phyloP scores from a whole-genome alignment of 2,329 filamentous ascomycete species.

The Colletotrichum abscissum region DNA sequence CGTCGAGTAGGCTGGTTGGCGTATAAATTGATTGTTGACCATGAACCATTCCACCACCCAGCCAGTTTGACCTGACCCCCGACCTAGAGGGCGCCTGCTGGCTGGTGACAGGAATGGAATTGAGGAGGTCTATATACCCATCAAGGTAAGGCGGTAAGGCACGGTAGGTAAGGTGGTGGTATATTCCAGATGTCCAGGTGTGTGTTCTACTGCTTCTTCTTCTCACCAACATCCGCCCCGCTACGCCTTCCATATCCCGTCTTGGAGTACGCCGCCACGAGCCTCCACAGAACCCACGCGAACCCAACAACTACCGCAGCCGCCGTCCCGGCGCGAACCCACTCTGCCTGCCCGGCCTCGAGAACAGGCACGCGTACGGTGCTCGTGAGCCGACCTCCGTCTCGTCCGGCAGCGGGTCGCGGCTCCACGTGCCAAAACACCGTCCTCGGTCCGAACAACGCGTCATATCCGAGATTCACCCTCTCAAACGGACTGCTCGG shows the following conservation, averaged over 20 bases:
- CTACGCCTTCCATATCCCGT: constrained; percentile 44
- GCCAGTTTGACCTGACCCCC: no score
- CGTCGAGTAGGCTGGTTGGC: no score
- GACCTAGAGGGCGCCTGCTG: no score
- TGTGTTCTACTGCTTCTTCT: constrained; percentile 18
- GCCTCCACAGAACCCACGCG: constrained; percentile 74
- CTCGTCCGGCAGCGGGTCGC: constrained; percentile 42
- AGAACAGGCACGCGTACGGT: constrained; percentile 74
- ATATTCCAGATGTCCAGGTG: no score
- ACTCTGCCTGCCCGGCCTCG: constrained; percentile 60
- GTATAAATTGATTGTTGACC: no score
- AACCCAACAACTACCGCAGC: constrained; percentile 72
- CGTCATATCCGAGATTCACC: constrained; percentile 86
- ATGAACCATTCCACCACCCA: no score
- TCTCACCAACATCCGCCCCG: constrained; percentile 25
- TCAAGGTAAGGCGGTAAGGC: no score
- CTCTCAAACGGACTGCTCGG: constrained; percentile 86
- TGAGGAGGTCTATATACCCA: no score
- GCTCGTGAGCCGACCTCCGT: constrained; percentile 58
- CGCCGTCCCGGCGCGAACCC: constrained; percentile 67
- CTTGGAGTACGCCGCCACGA: constrained; percentile 53
- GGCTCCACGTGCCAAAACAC: constrained; percentile 85
- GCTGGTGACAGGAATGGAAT: no score
- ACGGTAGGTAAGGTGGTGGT: no score
- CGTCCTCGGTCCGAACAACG: constrained; percentile 79